Conservation (phyloP, 2,329 filamentous ascomycete species). For the Triangularia setosa region DNA sequence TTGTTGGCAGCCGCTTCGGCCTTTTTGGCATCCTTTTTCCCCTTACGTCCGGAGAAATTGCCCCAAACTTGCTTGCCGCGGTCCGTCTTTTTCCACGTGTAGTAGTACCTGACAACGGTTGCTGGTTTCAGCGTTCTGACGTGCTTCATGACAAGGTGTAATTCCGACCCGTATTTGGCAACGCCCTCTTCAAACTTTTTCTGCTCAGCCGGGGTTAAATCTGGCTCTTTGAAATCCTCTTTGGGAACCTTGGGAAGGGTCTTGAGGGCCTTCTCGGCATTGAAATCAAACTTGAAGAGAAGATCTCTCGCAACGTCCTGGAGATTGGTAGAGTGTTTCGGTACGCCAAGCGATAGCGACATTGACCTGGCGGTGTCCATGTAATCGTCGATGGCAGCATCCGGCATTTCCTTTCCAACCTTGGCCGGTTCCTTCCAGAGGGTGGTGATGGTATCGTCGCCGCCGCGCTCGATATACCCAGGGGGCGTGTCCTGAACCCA, state of each 20-base stretch:
- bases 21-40: conserved; percentile 80
- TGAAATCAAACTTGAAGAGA: conserved; percentile 68
- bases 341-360: conserved; percentile 64
- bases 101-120: conserved; percentile 88
- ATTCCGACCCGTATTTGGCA: conserved; percentile 84
- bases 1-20: conserved; percentile 68
- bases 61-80: conserved; percentile 87
- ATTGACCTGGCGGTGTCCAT: conserved; percentile 65
- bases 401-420: conserved; percentile 41
- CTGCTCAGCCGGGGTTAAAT: conserved; percentile 70
- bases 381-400: conserved; percentile 68
- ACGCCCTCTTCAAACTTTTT: conserved; percentile 93
- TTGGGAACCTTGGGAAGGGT: conserved; percentile 65
- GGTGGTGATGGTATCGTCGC: conserved; percentile 75
- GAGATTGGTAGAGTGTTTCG: conserved; percentile 76
- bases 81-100: conserved; percentile 94
- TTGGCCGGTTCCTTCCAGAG: conserved; percentile 73
- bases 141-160: conserved; percentile 76
- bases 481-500: conserved; percentile 90
- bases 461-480: conserved; percentile 80
- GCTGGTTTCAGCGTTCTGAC: conserved; percentile 78
- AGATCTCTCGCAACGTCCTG: conserved; percentile 77
- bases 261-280: conserved; percentile 66
- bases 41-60: conserved; percentile 79
- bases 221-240: conserved; percentile 77